phyloP scores from a whole-genome alignment of 31 red algal genomes.

The Pterothamnion heteromorphum region DNA sequence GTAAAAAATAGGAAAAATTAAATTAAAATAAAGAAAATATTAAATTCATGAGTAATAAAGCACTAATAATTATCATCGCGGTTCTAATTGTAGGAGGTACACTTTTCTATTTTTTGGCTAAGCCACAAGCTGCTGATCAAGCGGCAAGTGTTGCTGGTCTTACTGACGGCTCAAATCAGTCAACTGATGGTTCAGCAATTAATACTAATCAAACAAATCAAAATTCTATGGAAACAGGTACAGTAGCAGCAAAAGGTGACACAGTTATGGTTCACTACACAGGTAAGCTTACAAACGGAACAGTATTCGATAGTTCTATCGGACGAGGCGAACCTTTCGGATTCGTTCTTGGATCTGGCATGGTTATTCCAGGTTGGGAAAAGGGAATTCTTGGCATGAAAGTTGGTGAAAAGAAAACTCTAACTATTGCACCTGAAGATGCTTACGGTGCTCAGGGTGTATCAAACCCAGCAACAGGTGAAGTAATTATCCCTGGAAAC shows the following conservation, averaged over 20 bases:
- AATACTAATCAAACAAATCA: too few relatives aligned
- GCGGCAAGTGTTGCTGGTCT: too few relatives aligned
- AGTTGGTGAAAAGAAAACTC: constrained; percentile 62
- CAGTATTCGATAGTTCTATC: constrained; percentile 50
- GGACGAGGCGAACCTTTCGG: constrained; percentile 41
- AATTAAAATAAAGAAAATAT: too few relatives aligned
- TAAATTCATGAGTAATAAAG: too few relatives aligned
- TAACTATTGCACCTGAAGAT: constrained; percentile 70
- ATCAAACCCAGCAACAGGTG: constrained; percentile 43
- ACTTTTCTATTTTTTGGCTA: too few relatives aligned
- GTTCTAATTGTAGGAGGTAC: too few relatives aligned
- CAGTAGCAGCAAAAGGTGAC: constrained; percentile 1
- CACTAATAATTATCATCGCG: too few relatives aligned
- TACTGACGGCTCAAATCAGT: too few relatives aligned
- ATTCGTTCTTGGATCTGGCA: constrained; percentile 63
- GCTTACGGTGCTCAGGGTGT: constrained; percentile 85
- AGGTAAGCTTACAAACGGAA: constrained; percentile 54
- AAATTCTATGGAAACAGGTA: too few relatives aligned
- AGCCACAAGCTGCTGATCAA: too few relatives aligned
- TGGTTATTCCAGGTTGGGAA: constrained; percentile 94
- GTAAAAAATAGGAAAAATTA: too few relatives aligned
- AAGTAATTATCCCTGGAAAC: constrained; percentile 75
- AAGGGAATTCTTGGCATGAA: constrained; percentile 68
- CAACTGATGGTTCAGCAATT: too few relatives aligned
- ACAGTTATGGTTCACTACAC: constrained; percentile 58